Conservation (phyloP, 192 early-diverging fungal species). For the Cetraspora pellucida region DNA sequence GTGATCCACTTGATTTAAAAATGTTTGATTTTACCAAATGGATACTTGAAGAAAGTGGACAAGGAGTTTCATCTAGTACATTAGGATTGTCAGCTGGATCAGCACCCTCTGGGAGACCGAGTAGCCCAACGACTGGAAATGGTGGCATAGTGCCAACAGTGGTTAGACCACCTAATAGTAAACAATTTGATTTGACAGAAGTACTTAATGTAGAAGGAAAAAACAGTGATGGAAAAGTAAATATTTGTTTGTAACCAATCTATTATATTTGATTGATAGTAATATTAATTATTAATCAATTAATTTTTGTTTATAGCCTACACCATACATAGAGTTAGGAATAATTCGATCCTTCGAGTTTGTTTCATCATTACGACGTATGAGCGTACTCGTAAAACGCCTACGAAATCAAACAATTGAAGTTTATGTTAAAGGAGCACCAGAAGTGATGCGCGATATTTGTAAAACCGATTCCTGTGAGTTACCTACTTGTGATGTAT, state of each 20-base stretch:
- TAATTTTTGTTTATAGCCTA: conserved; percentile 27
- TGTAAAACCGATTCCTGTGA: conserved; percentile 78
- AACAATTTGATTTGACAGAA: conserved; percentile 62
- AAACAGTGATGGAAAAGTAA: conserved; percentile 35
- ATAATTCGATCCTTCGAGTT: conserved; percentile 94
- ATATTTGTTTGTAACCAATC: not conserved
- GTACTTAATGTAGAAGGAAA: conserved; percentile 38
- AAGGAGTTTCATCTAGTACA: conserved; percentile 19
- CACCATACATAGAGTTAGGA: conserved; percentile 64
- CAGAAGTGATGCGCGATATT: conserved; percentile 90
- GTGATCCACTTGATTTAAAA: conserved; percentile 95
- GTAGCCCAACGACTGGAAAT: not conserved
- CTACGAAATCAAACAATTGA: conserved; percentile 67
- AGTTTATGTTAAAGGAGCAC: conserved; percentile 97
- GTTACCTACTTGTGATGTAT: conserved; percentile 7
- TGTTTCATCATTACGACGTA: conserved; percentile 82
- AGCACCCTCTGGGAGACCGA: not conserved
- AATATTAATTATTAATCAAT: not conserved
- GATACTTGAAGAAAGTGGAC: conserved; percentile 88
- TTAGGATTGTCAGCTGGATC: not conserved
- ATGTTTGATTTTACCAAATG: conserved; percentile 98
- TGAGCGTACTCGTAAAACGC: conserved; percentile 88
- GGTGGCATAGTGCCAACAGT: conserved; percentile 73
- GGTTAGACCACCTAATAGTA: conserved; percentile 81
- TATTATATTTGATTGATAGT: not conserved